These are phyloP conservation scores for Thermothielavioides terrestris DNA, from an alignment of 495 filamentous ascomycete genomes.

Conservation along the genomic window DNA sequence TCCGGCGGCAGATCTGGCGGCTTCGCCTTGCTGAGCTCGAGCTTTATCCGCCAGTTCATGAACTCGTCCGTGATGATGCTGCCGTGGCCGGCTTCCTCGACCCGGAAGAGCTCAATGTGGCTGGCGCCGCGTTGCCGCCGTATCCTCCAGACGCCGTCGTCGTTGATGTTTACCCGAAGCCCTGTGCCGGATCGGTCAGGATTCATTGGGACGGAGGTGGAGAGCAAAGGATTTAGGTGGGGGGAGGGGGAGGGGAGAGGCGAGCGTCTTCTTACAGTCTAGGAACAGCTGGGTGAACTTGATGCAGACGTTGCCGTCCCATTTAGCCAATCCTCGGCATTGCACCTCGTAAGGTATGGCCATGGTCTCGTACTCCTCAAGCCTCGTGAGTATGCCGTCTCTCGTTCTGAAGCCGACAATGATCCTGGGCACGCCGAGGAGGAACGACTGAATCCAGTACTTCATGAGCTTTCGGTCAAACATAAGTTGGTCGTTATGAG, in stretches of 20 bases:
- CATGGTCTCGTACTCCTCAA: slow-evolving; percentile 71
- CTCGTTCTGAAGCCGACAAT: slow-evolving; percentile 78
- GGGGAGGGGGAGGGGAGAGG: neutral
- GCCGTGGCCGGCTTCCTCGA: slow-evolving; percentile 66
- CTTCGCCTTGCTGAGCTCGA: slow-evolving; percentile 20
- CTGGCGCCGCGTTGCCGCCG: slow-evolving; percentile 46
- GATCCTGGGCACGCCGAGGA: slow-evolving; percentile 85
- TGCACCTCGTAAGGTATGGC: slow-evolving; percentile 66
- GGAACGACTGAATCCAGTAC: slow-evolving; percentile 94
- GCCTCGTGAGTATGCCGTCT: slow-evolving; percentile 57
- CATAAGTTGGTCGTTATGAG: slow-evolving; percentile 55
- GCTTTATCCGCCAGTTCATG: slow-evolving; percentile 59
- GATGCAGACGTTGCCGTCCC: slow-evolving; percentile 88
- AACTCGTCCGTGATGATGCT: slow-evolving; percentile 71
- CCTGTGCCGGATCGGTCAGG: slow-evolving; percentile 30
- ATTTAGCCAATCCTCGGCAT: slow-evolving; percentile 51
- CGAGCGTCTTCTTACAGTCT: slow-evolving; percentile 43
- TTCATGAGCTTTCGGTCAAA: slow-evolving; percentile 87
- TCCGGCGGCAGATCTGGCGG: neutral
- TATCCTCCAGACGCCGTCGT: slow-evolving; percentile 78
- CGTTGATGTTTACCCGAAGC: slow-evolving; percentile 55
- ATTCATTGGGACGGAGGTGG: neutral
- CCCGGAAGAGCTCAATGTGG: slow-evolving; percentile 59
- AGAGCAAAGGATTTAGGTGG: too few relatives aligned
- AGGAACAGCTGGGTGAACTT: slow-evolving; percentile 74